Percentiles rank a stretch among this genome's conserved stretches.
phyloP scores from a whole-genome alignment of 2,329 filamentous ascomycete species.

The Ophioceras dolichostomum region DNA sequence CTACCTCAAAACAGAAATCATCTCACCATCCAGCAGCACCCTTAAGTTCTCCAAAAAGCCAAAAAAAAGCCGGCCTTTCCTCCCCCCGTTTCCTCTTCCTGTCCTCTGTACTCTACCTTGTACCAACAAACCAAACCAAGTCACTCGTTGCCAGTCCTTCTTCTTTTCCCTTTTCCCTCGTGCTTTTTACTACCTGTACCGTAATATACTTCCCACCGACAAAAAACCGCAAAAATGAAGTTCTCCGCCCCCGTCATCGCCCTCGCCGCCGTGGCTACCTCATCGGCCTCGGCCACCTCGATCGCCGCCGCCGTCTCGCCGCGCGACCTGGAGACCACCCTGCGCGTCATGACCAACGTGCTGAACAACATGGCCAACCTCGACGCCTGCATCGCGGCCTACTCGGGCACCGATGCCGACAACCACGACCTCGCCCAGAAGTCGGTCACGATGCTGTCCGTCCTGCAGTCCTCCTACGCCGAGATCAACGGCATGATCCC shows the following conservation, averaged over 20 bases:
- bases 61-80: no score
- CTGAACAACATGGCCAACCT: neutral
- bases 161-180: no score
- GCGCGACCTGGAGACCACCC: neutral
- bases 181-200: no score
- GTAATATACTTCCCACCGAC: no score
- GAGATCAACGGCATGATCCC: neutral
- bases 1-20: no score
- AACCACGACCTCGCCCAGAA: neutral
- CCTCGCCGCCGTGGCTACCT: neutral
- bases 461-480: neutral
- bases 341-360: conserved; percentile 3
- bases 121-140: no score
- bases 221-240: no score
- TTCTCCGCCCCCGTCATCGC: neutral
- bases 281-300: neutral
- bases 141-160: no score
- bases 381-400: conserved; percentile 1
- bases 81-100: no score
- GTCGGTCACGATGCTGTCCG: neutral
- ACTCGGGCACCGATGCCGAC: neutral
- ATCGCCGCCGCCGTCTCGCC: neutral
- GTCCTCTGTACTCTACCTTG: no score
- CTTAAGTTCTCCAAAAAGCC: no score
- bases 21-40: no score